Percentiles rank a stretch among this genome's conserved stretches.
Evolutionary conservation across 2,329 filamentous ascomycete genomes (phyloP).

Genomic region (Xylaria sp.): DNA sequence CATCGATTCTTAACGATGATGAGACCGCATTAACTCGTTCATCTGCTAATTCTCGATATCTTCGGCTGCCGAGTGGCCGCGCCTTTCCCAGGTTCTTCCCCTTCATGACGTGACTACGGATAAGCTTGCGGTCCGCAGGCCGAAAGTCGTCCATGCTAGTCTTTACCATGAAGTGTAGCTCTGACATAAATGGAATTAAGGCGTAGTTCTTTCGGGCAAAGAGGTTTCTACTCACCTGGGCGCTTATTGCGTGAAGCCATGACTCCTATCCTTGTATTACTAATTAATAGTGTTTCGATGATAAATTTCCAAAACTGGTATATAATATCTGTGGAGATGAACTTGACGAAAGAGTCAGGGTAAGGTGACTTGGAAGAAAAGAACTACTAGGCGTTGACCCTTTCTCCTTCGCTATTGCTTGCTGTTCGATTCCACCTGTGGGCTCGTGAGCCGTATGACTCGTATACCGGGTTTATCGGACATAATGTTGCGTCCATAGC

Average conservation of each 20-base stretch:
- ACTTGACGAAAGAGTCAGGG: background rate
- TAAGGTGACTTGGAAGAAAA: too few species aligned
- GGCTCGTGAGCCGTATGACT: background rate
- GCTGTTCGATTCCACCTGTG: background rate
- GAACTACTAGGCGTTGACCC: background rate
- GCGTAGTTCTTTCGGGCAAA: background rate
- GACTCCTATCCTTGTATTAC: background rate
- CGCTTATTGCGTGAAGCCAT: constrained; percentile 2
- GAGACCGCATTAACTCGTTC: background rate
- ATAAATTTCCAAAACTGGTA: constrained; percentile 5
- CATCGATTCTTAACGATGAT: background rate
- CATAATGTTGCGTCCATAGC: background rate
- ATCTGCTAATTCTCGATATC: background rate
- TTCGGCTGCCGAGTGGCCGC: constrained; percentile 27
- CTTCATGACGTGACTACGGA: constrained; percentile 57
- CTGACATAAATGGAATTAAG: background rate
- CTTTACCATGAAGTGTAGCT: constrained; percentile 49
- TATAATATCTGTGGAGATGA: constrained; percentile 18
- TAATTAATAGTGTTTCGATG: background rate
- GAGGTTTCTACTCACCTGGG: background rate
- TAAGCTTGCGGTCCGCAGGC: constrained; percentile 51
- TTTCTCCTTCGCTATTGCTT: background rate
- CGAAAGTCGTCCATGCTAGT: constrained; percentile 47
- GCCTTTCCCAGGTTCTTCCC: constrained; percentile 54
- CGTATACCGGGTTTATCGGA: constrained; percentile 1